Base-by-base conservation (phyloP, 2,329 filamentous ascomycete genomes). In the Penicillium capsulatum region DNA sequence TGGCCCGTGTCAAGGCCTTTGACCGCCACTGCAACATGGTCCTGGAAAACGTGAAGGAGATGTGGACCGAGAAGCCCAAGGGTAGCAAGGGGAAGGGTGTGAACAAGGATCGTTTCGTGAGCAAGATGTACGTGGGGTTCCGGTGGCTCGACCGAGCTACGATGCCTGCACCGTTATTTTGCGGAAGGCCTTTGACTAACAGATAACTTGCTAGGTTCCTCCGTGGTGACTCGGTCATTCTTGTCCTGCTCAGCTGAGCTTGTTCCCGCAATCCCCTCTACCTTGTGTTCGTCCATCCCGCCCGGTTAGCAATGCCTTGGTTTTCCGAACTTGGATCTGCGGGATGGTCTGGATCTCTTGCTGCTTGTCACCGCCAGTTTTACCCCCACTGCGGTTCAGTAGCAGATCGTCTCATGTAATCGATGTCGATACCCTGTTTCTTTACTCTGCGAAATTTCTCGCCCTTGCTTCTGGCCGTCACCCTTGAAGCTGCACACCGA, bases 21-120 rank as follows among this genome's bases (percentile, higher is more conserved):
- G 92, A 98, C 70, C 79, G 92, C 45, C 92, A 98, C 71, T 97
- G 90, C 79, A 98, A 98, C 72, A 97, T 98, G 92, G 86, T 95
- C 3, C 75, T 96, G 33, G 89, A 95, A 74, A 95, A 95, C 55
- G 89, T 94, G 30, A 94, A 94, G 76, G 92, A 98, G 73, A 97
- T 98, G 91, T 98, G 92, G 92, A 96, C 90, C 7, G 92, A 98
- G 72, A 92, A 86, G 40, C 89, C 91, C 34, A 76, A 86, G 60
- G 81, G 85, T 15, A 84, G 83, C 51, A 91, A 91, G 52, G 92
- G 91, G 74, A 90, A 89, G 71, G 90, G 90, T 40, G 87, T 97
- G 48, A 98, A 98, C 74, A 96, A 97, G 80, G 92, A 98, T 69
- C 77, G 92, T 29, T 96, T 96, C 69, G 92, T 97, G 60, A 94